A percentile compares a stretch with the other conserved stretches of the same genome.
Conservation (phyloP, 1,139 yeast species). For the Suhomyces wounanorum region DNA sequence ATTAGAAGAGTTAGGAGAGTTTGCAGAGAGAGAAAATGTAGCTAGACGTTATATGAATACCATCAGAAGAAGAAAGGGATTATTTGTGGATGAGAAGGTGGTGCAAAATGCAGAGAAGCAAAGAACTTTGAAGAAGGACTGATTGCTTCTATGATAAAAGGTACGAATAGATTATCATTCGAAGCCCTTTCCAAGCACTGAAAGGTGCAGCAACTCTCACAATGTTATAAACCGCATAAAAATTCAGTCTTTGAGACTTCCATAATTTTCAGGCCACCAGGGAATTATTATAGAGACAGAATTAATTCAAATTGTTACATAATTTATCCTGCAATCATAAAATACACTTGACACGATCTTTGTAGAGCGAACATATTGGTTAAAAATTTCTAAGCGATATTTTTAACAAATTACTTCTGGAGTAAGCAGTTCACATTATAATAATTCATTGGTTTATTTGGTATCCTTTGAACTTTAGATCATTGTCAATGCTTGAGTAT, state of each 20-base stretch:
- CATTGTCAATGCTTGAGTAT: background rate
- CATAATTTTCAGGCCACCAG: no score
- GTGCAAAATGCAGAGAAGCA: conserved; percentile 92
- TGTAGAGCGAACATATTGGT: no score
- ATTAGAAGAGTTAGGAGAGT: conserved; percentile 87
- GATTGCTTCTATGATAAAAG: conserved; percentile 6
- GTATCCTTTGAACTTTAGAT: background rate
- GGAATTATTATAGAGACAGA: no score
- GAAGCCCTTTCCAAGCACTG: no score
- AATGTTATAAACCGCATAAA: no score
- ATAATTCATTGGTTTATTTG: background rate
- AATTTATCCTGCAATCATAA: no score
- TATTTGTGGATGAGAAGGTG: conserved; percentile 86
- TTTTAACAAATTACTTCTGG: no score
- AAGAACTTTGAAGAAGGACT: conserved; percentile 73
- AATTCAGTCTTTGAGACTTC: no score
- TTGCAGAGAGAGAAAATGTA: conserved; percentile 88
- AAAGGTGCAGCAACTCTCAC: no score
- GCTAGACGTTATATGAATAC: conserved; percentile 84
- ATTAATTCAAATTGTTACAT: no score
- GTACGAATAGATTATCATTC: background rate
- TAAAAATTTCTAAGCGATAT: no score
- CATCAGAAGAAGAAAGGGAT: conserved; percentile 84
- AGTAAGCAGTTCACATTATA: background rate
- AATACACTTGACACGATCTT: no score